phyloP scores from a whole-genome alignment of 306 rosid species.

The Phaseolus lunatus region DNA sequence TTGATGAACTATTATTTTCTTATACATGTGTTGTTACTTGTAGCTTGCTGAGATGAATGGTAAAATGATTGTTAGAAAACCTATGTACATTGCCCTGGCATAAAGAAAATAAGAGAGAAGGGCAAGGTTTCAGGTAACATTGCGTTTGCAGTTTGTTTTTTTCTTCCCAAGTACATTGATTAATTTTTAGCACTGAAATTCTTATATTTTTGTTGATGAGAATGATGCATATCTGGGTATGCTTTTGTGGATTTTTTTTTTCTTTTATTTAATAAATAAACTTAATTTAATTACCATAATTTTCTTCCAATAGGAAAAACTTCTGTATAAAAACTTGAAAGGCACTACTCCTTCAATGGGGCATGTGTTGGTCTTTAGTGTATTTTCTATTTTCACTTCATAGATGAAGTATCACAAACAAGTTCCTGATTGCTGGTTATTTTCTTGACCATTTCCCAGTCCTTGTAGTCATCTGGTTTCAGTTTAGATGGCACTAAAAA shows the following conservation, averaged over 20 bases:
- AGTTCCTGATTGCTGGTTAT: background rate
- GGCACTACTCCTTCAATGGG: too few relatives aligned
- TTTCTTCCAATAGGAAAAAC: background rate
- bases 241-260: background rate
- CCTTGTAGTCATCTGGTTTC: background rate
- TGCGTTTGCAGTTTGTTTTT: background rate
- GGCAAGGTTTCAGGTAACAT: slow-evolving; percentile 70
- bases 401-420: background rate
- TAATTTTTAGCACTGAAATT: background rate
- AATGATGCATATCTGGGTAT: background rate
- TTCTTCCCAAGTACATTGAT: background rate
- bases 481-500: too few relatives aligned
- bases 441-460: background rate
- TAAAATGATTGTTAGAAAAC: slow-evolving; percentile 67
- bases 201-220: background rate
- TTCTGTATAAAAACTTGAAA: background rate
- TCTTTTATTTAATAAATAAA: background rate
- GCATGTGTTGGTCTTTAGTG: too few relatives aligned
- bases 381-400: background rate
- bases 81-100: slow-evolving; percentile 77
- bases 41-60: slow-evolving; percentile 74
- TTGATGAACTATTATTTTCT: background rate
- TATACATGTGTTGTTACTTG: slow-evolving; percentile 20
- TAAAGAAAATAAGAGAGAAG: slow-evolving; percentile 76
- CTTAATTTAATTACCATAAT: background rate